These are phyloP conservation scores for Euphorbia celastroides DNA, from an alignment of 441 rosid genomes.

Conservation along the genomic window DNA sequence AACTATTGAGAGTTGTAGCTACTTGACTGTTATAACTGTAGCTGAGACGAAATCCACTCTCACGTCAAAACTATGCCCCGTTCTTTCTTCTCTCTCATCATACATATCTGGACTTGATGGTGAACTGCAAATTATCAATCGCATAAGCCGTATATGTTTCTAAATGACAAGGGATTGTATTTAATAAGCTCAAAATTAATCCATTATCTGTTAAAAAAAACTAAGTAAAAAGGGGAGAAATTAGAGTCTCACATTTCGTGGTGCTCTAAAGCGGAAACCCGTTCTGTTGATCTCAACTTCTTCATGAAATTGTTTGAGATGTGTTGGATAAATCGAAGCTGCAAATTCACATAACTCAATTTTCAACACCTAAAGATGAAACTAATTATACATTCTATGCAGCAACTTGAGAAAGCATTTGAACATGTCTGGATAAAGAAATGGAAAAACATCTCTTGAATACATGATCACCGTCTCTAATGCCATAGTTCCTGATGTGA, in stretches of 20 bases:
- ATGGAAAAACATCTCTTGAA: background rate
- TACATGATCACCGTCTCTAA: constrained; percentile 88
- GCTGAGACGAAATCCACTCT: background rate
- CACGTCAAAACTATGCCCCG: background rate
- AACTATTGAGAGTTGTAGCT: too few species aligned
- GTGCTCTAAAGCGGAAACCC: background rate
- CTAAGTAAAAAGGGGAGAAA: background rate
- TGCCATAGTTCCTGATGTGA: constrained; percentile 47
- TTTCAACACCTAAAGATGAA: background rate
- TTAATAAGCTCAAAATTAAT: background rate
- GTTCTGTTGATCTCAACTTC: background rate
- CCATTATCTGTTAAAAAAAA: background rate
- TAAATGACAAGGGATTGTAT: background rate
- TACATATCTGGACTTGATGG: background rate
- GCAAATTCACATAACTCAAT: background rate
- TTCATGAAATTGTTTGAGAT: background rate
- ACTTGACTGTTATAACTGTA: too few species aligned
- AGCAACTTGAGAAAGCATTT: background rate
- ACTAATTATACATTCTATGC: background rate
- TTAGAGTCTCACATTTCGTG: background rate
- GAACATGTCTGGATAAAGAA: background rate
- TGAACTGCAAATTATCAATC: background rate
- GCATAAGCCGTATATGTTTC: background rate
- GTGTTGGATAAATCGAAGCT: background rate
- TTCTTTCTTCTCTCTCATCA: background rate